Evolutionary conservation across 2,329 filamentous ascomycete genomes (phyloP), one percentile per base, ranked within the genome.

Genomic region (Fusarium verticillioides): DNA sequence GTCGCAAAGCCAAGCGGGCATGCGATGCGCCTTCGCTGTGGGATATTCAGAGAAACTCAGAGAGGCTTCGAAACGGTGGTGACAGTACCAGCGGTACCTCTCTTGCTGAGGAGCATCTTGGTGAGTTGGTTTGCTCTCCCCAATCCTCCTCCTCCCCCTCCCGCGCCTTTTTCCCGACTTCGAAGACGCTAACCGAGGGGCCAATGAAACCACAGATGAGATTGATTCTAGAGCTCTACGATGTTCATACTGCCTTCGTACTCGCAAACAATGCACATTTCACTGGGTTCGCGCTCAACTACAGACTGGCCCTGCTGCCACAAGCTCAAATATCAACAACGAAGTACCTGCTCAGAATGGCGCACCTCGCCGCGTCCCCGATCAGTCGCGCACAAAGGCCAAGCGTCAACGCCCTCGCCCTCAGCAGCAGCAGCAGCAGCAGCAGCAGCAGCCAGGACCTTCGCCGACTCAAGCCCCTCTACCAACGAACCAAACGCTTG

Each of bases 11-110:
- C 65, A 78, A 78, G 67, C 74, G 76, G 60, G 76, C 76, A 69
- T 78, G 76, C 66, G 76, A 78, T 62, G 76, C 76, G 72, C 76
- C 76, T 26, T 78, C 76, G 11, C 50, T 78, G n/a, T 78, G 76
- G 76, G 76, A 78, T 26, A 78, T 78, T 26, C 77, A 78, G 46
- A 75, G 76, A 66, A 78, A 78, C 62, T 59, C 75, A 5, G 76
- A 76, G 61, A 77, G 76, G 50, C 58, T 75, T 62, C 76, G 73
- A 53, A 69, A 69, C 47, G 73, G 65, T 56, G 30, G 58, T 32
- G 76, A 78, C 30, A 69, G 71, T 40, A 49, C 66, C 52, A 73
- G 68, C 39, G 71, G 71, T 32, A 68, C 69, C 36, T 78, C 76
- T 37, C 75, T 78, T 44, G 76, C 76, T 32, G 76, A 78, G 46